These are phyloP conservation scores for Iris pallida DNA, from an alignment of 116 monocot genomes.

Conservation along the genomic window DNA sequence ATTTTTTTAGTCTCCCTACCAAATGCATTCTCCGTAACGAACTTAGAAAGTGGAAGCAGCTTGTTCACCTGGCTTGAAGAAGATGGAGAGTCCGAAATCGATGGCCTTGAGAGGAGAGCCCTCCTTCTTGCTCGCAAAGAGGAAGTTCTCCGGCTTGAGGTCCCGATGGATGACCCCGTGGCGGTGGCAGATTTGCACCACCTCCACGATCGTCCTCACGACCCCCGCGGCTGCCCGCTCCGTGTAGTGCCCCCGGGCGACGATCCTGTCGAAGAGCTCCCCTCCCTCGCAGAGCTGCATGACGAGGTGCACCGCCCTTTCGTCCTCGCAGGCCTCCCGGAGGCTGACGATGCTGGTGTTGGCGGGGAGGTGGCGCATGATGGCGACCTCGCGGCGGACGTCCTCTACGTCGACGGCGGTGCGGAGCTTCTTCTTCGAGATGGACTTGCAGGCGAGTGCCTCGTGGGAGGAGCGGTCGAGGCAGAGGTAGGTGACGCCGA, in stretches of 20 bases:
- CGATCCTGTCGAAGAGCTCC: slow-evolving; percentile 59
- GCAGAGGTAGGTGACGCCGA: slow-evolving; percentile 76
- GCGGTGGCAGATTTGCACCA: slow-evolving; percentile 65
- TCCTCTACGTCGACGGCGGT: slow-evolving; percentile 69
- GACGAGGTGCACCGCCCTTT: slow-evolving; percentile 63
- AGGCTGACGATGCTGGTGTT: slow-evolving; percentile 52
- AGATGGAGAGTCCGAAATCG: slow-evolving; percentile 73
- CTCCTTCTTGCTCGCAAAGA: slow-evolving; percentile 75
- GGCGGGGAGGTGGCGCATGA: slow-evolving; percentile 64
- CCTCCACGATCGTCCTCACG: slow-evolving; percentile 61
- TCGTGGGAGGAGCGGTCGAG: slow-evolving; percentile 50
- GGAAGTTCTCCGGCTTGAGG: slow-evolving; percentile 73
- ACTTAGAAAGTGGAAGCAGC: neutral
- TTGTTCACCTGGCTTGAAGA: slow-evolving; percentile 68
- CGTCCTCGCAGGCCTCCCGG: slow-evolving; percentile 72
- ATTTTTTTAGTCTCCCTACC: too few species aligned
- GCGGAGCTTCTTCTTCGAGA: slow-evolving; percentile 68
- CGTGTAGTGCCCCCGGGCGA: slow-evolving; percentile 66
- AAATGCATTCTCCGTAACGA: too few species aligned
- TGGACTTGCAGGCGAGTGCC: slow-evolving; percentile 69
- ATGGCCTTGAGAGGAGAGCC: slow-evolving; percentile 70
- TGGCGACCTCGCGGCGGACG: slow-evolving; percentile 68
- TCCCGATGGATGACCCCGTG: slow-evolving; percentile 71
- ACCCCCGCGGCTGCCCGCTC: slow-evolving; percentile 66
- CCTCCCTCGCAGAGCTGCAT: slow-evolving; percentile 69